Conservation (phyloP, 23 red algal genomes). For the Pyropia haitanensis region DNA sequence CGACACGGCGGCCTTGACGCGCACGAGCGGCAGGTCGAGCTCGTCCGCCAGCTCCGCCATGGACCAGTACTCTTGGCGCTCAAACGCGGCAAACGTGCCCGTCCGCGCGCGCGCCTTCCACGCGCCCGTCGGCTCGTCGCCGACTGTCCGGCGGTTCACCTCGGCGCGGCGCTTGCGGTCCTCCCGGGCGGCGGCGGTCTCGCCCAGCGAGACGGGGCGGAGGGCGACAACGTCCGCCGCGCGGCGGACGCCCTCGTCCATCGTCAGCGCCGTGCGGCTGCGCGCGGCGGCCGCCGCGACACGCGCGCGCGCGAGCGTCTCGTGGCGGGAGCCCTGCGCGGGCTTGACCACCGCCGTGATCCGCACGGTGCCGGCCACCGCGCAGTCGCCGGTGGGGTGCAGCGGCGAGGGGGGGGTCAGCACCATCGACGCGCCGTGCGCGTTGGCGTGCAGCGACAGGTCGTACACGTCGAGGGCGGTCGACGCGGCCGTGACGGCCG, state of each 20-base stretch:
- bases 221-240: conserved; percentile 19
- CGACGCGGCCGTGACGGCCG: too few relatives aligned
- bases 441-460: too few relatives aligned
- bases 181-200: conserved; percentile 32
- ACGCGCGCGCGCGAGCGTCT: too few relatives aligned
- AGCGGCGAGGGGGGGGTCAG: too few relatives aligned
- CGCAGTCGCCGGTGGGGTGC: too few relatives aligned
- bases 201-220: conserved; percentile 19
- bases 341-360: too few relatives aligned
- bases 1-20: conserved; percentile 54
- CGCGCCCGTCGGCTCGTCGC: conserved; percentile 25
- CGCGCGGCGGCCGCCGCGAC: too few relatives aligned
- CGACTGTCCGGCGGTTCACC: conserved; percentile 24
- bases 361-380: too few relatives aligned
- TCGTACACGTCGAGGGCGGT: too few relatives aligned
- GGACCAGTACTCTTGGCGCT: conserved; percentile 38
- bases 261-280: conserved; percentile 4
- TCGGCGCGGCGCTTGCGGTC: conserved; percentile 30
- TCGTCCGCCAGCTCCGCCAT: conserved; percentile 48
- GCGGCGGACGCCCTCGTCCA: conserved; percentile 23
- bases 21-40: conserved; percentile 10
- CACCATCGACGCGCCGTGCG: too few relatives aligned
- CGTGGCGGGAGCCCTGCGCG: too few relatives aligned
- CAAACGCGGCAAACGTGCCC: conserved; percentile 52
- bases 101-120: conserved; percentile 21